Percentiles rank a stretch among this genome's conserved stretches.
Evolutionary conservation across 371 early-diverging fungal genomes (phyloP).

Genomic region (Mucor irregularis): DNA sequence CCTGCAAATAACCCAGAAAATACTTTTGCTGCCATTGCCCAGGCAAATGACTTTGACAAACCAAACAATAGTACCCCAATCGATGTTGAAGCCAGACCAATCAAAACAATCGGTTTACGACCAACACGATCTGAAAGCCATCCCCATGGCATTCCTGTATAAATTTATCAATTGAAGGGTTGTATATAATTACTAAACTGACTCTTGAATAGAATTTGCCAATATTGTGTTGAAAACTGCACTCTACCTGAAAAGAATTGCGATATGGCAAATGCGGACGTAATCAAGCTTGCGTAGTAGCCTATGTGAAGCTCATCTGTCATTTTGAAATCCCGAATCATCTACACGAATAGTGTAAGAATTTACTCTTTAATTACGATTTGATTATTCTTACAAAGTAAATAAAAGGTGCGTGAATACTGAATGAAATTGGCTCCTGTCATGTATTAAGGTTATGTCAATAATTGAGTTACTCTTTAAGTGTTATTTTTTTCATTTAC

Average conservation of each 20-base stretch:
- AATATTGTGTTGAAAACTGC: neutral
- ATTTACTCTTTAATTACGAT: slow-evolving; percentile 15
- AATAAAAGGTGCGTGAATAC: slow-evolving; percentile 61
- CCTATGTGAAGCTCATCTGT: slow-evolving; percentile 57
- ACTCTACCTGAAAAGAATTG: slow-evolving; percentile 55
- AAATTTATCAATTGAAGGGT: too few relatives aligned
- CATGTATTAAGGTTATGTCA: neutral
- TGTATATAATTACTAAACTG: too few relatives aligned
- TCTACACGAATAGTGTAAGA: slow-evolving; percentile 26
- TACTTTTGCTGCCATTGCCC: slow-evolving; percentile 67
- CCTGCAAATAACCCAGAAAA: slow-evolving; percentile 71
- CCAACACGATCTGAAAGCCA: slow-evolving; percentile 65
- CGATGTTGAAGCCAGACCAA: slow-evolving; percentile 78
- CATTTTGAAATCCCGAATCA: slow-evolving; percentile 63
- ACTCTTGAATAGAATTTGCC: too few relatives aligned
- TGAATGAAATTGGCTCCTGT: slow-evolving; percentile 64
- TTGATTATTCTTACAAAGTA: slow-evolving; percentile 26
- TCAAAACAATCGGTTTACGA: slow-evolving; percentile 75
- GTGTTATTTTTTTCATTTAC: slow-evolving; percentile 9
- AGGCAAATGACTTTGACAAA: slow-evolving; percentile 59
- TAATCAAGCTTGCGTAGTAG: slow-evolving; percentile 66
- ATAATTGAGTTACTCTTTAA: neutral
- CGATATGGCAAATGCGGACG: slow-evolving; percentile 62
- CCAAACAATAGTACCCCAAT: slow-evolving; percentile 74
- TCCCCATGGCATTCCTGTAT: slow-evolving; percentile 57